These are phyloP conservation scores for Tubosaeta sp. DNA, from an alignment of 768 basidiomycete genomes.

Conservation along the genomic window DNA sequence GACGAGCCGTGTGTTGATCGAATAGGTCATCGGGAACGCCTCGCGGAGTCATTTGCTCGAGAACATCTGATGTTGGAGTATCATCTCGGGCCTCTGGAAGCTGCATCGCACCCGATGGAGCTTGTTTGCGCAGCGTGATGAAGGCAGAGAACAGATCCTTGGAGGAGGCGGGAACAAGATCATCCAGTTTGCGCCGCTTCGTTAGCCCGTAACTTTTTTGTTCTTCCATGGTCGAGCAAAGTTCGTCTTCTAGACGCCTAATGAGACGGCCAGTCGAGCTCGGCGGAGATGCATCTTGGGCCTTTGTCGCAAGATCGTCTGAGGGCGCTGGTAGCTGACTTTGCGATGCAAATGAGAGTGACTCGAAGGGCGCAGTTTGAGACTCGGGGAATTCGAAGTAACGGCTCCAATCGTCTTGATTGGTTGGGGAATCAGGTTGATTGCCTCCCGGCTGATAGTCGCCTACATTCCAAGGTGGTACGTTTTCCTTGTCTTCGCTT, in stretches of 20 bases:
- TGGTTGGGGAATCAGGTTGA: background rate
- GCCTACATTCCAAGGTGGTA: conserved; percentile 3
- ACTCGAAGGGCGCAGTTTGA: conserved; percentile 18
- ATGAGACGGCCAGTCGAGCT: background rate
- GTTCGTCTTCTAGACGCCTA: background rate
- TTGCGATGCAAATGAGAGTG: conserved; percentile 24
- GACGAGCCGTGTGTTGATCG: conserved; percentile 41
- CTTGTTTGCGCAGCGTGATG: conserved; percentile 24
- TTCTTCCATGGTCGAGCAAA: conserved; percentile 1
- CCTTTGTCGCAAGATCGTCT: background rate
- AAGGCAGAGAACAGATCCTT: conserved; percentile 25
- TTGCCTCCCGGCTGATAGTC: background rate
- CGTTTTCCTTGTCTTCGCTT: conserved; percentile 18
- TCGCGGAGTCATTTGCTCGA: conserved; percentile 17
- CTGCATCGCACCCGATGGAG: conserved; percentile 1
- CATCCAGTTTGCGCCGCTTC: conserved; percentile 27
- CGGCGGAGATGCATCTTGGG: conserved; percentile 3
- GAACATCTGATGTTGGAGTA: conserved; percentile 1
- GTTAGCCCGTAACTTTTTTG: background rate
- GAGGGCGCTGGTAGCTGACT: conserved; percentile 5
- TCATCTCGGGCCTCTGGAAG: conserved; percentile 12
- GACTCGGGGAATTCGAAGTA: conserved; percentile 23
- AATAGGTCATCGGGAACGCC: conserved; percentile 39
- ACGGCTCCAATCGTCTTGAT: conserved; percentile 19
- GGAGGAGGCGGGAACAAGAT: conserved; percentile 21